These are phyloP conservation scores for Rickenella mellea DNA, from an alignment of 768 basidiomycete genomes.

Conservation along the genomic window DNA sequence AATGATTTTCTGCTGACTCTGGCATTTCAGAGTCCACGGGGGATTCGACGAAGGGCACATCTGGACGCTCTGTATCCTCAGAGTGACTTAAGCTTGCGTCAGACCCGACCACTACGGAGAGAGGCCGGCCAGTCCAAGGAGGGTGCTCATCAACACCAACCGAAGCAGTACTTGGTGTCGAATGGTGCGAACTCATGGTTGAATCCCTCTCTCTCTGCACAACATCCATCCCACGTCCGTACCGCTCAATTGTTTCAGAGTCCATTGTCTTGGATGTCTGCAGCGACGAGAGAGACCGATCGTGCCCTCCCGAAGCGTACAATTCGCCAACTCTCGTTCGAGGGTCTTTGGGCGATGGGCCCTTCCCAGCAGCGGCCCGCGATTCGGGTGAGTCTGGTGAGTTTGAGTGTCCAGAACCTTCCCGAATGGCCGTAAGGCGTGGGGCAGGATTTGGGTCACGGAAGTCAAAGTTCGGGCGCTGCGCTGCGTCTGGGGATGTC, in stretches of 20 bases:
- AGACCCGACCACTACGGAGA: not conserved
- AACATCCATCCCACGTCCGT: slow-evolving; percentile 63
- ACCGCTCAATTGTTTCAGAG: slow-evolving; percentile 56
- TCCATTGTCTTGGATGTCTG: slow-evolving; percentile 56
- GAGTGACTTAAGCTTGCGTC: too few species aligned
- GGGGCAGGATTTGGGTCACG: slow-evolving; percentile 78
- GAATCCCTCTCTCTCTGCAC: slow-evolving; percentile 34
- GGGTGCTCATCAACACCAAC: not conserved
- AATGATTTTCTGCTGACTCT: not conserved
- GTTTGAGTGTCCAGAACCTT: slow-evolving; percentile 29
- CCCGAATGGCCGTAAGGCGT: slow-evolving; percentile 49
- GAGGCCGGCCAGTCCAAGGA: not conserved
- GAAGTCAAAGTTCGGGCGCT: slow-evolving; percentile 35
- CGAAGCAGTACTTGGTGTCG: slow-evolving; percentile 4
- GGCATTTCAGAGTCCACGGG: slow-evolving; percentile 27
- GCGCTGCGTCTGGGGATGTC: slow-evolving; percentile 33
- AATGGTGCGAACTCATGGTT: slow-evolving; percentile 5
- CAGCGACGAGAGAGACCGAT: too few species aligned
- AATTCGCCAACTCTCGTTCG: too few species aligned
- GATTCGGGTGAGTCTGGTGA: slow-evolving; percentile 9
- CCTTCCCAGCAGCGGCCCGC: slow-evolving; percentile 1
- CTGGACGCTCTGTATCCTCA: too few species aligned
- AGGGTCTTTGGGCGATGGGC: too few species aligned
- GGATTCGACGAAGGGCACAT: slow-evolving; percentile 18
- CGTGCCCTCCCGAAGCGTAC: too few species aligned